Percentiles rank a stretch among this genome's conserved stretches.
These are phyloP conservation scores for Lactarius indigo DNA, from an alignment of 768 basidiomycete genomes.

Conservation along the genomic window DNA sequence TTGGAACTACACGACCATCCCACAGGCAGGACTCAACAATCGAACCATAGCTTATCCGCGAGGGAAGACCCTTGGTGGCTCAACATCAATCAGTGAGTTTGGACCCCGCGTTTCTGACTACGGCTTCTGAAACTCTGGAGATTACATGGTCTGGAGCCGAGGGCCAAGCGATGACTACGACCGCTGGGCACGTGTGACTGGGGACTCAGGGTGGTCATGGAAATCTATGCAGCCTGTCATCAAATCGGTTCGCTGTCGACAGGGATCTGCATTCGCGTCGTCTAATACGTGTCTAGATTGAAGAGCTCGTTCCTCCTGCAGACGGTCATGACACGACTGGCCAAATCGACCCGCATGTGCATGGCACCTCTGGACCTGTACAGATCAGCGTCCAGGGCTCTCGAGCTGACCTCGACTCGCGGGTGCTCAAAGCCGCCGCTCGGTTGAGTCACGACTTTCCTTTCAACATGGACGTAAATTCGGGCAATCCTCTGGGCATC, in stretches of 20 bases:
- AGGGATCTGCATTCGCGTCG: too few relatives aligned
- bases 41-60: conserved; percentile 27
- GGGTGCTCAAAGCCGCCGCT: conserved; percentile 16
- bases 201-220: conserved; percentile 23
- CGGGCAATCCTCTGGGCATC: conserved; percentile 4
- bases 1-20: conserved; percentile 32
- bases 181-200: conserved; percentile 8
- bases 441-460: not conserved
- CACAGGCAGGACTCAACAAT: conserved; percentile 26
- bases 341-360: conserved; percentile 8
- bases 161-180: conserved; percentile 19
- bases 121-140: not conserved
- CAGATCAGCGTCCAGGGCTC: conserved; percentile 15
- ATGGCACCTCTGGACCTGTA: conserved; percentile 19
- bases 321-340: conserved; percentile 19
- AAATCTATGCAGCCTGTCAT: conserved; percentile 9
- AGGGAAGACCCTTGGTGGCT: conserved; percentile 30
- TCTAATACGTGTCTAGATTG: conserved; percentile 8
- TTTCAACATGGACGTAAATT: conserved; percentile 6
- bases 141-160: conserved; percentile 18
- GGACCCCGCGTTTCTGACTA: not conserved
- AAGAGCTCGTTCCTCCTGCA: conserved; percentile 21
- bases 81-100: conserved; percentile 28
- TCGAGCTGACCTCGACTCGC: conserved; percentile 2
- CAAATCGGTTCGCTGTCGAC: not conserved